These are phyloP conservation scores for Plasmodium reichenowi DNA, from an alignment of 169 alveolate genomes.

Conservation along the genomic window DNA sequence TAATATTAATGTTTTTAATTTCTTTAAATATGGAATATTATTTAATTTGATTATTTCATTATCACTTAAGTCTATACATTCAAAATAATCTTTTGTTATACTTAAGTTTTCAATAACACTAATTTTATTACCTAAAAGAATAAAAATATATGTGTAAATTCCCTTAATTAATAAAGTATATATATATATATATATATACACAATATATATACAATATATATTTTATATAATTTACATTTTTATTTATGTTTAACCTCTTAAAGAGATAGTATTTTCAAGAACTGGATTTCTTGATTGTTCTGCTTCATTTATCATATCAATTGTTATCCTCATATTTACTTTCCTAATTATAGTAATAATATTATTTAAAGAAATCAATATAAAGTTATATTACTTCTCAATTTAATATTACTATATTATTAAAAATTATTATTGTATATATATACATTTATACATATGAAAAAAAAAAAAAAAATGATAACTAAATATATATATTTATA, in stretches of 20 bases:
- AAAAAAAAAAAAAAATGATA: too few species aligned
- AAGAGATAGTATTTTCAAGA: conserved; percentile 77
- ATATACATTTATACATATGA: too few species aligned
- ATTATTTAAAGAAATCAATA: too few species aligned
- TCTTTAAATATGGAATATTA: conserved; percentile 88
- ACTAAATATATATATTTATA: too few species aligned
- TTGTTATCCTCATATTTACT: conserved; percentile 79
- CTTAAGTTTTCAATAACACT: conserved; percentile 91
- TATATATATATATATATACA: background rate
- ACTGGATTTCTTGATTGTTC: conserved; percentile 78
- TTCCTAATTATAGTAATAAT: background rate
- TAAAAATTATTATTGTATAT: too few species aligned
- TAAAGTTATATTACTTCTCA: too few species aligned
- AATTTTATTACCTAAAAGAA: conserved; percentile 87
- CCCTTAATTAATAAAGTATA: background rate
- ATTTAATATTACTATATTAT: too few species aligned
- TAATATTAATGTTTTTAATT: conserved; percentile 88
- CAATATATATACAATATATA: background rate
- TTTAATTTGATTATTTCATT: conserved; percentile 90
- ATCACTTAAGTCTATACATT: conserved; percentile 91
- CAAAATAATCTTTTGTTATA: conserved; percentile 92
- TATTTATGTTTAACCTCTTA: conserved; percentile 75
- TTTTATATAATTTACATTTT: background rate
- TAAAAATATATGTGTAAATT: background rate
- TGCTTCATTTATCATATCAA: conserved; percentile 80